Evolutionary conservation across 2,329 filamentous ascomycete species (phyloP).

Genomic region (Cladophialophora immunda): DNA sequence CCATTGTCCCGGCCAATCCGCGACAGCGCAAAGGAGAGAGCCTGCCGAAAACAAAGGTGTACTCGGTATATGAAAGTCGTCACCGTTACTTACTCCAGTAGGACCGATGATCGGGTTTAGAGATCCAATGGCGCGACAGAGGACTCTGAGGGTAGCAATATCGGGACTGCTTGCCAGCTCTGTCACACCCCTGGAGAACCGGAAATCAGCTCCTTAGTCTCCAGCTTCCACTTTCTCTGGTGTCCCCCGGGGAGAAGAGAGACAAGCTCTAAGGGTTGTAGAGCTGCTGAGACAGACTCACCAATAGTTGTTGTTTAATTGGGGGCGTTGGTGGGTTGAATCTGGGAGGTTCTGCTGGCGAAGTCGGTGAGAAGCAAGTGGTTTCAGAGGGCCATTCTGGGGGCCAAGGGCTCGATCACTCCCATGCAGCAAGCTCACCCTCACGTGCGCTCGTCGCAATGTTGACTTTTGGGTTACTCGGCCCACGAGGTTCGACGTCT

Average conservation of each 20-base stretch:
- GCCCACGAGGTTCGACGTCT: background rate
- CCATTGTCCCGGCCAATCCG: background rate
- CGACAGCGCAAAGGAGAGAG: background rate
- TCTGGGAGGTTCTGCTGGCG: background rate
- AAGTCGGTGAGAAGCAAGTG: background rate
- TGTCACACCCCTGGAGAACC: background rate
- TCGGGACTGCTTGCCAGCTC: background rate
- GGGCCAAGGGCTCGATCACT: conserved; percentile 37
- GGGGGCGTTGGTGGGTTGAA: background rate
- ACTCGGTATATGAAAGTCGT: too few relatives aligned
- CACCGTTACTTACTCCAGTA: background rate
- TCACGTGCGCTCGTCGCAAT: background rate
- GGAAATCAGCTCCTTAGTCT: background rate
- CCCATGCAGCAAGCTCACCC: conserved; percentile 3
- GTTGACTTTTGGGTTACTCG: background rate
- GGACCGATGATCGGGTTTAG: background rate
- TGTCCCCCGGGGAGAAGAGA: background rate
- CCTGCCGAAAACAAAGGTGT: background rate
- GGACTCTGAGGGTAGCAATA: background rate
- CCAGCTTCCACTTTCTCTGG: background rate
- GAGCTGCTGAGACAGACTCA: background rate
- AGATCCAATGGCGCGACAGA: background rate
- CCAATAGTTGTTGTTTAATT: background rate
- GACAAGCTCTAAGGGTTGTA: background rate
- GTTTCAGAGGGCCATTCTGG: background rate